Evolutionary conservation across 2,329 filamentous ascomycete genomes (phyloP).

Genomic region (Allantophomopsis cytisporea): DNA sequence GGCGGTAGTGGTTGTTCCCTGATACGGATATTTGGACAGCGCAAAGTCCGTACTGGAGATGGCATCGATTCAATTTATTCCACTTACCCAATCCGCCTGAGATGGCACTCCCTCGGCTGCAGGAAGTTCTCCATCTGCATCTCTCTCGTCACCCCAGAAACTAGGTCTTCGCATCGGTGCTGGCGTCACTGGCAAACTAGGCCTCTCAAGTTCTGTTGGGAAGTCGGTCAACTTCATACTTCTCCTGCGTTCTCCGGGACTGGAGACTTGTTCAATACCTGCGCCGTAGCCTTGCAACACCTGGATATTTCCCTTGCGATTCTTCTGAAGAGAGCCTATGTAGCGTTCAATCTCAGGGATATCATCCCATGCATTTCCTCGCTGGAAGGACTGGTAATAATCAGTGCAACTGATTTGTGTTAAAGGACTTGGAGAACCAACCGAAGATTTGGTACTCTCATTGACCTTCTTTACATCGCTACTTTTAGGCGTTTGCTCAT

Average conservation of each 20-base stretch:
- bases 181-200: conserved; percentile 82
- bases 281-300: conserved; percentile 17
- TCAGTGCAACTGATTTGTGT: conserved; percentile 33
- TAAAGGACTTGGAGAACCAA: conserved; percentile 30
- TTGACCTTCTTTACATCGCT: not conserved
- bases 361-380: conserved; percentile 86
- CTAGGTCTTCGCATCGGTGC: conserved; percentile 59
- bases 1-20: no score
- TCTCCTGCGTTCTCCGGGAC: conserved; percentile 20
- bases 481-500: conserved; percentile 17
- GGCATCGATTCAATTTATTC: conserved; percentile 19
- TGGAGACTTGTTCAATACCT: conserved; percentile 15
- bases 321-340: conserved; percentile 62
- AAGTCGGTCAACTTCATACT: conserved; percentile 73
- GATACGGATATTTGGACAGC: no score
- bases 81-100: conserved; percentile 79
- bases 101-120: conserved; percentile 70
- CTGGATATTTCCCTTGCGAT: conserved; percentile 29
- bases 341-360: conserved; percentile 80
- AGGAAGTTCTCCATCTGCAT: conserved; percentile 47
- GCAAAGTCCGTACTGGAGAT: conserved; percentile 23
- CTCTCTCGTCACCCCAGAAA: conserved; percentile 45
- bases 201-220: conserved; percentile 67
- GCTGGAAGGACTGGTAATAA: conserved; percentile 61
- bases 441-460: conserved; percentile 5